These are phyloP conservation scores for Talaromyces atroroseus DNA, from an alignment of 2,329 filamentous ascomycete genomes.

Conservation along the genomic window DNA sequence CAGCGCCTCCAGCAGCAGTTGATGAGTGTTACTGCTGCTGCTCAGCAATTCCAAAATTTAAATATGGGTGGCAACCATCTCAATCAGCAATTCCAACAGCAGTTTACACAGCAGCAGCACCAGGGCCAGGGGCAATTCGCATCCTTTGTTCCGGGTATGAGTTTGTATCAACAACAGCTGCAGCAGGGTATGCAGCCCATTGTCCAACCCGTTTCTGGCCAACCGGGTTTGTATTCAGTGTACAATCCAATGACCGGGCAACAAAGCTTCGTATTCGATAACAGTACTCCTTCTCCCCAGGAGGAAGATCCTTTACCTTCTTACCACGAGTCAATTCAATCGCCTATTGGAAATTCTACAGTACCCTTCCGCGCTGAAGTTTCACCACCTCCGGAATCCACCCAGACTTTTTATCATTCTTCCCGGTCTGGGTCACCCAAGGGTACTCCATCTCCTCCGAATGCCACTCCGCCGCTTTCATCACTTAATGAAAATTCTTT, in stretches of 20 bases:
- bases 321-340: slow-evolving; percentile 39
- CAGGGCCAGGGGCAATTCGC: slow-evolving; percentile 49
- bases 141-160: slow-evolving; percentile 49
- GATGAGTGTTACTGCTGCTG: slow-evolving; percentile 72
- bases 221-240: slow-evolving; percentile 73
- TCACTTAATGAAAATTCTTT: slow-evolving; percentile 87
- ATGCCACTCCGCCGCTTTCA: slow-evolving; percentile 69
- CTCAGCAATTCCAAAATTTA: slow-evolving; percentile 75
- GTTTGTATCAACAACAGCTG: slow-evolving; percentile 61
- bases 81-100: slow-evolving; percentile 40
- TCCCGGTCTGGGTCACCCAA: slow-evolving; percentile 59
- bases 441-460: slow-evolving; percentile 60
- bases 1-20: slow-evolving; percentile 93
- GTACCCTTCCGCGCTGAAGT: slow-evolving; percentile 71
- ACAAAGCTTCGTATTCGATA: slow-evolving; percentile 73
- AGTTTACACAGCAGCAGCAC: slow-evolving; percentile 44
- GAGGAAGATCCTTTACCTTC: slow-evolving; percentile 29
- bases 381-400: slow-evolving; percentile 67
- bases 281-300: slow-evolving; percentile 50
- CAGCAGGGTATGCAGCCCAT: slow-evolving; percentile 62
- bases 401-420: slow-evolving; percentile 49
- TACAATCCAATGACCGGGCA: slow-evolving; percentile 84
- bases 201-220: slow-evolving; percentile 57
- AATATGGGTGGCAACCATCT: slow-evolving; percentile 51
- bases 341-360: slow-evolving; percentile 44